Conservation (phyloP, 768 basidiomycete genomes). For the Boletus tomentosulus region DNA sequence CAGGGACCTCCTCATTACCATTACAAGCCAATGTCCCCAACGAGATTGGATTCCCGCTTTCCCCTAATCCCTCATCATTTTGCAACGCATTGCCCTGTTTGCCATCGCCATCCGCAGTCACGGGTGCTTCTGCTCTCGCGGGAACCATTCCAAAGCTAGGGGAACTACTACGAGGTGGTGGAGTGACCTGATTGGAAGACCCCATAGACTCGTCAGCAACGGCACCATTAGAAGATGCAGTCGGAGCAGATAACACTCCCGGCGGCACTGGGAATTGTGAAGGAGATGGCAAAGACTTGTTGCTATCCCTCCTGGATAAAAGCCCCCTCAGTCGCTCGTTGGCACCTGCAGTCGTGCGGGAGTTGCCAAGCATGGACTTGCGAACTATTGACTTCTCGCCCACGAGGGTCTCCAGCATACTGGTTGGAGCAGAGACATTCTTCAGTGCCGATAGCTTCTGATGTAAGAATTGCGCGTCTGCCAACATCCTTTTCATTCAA, state of each 20-base stretch:
- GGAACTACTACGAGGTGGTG: constrained; percentile 22
- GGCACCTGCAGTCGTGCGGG: constrained; percentile 21
- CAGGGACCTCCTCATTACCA: constrained; percentile 4
- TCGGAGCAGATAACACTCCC: constrained; percentile 9
- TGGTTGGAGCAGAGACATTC: constrained; percentile 65
- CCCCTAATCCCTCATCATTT: constrained; percentile 4
- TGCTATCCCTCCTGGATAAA: constrained; percentile 27
- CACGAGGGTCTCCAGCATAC: constrained; percentile 83
- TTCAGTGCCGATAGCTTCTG: constrained; percentile 72
- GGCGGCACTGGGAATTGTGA: constrained; percentile 21
- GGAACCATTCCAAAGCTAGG: constrained; percentile 6
- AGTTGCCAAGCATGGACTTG: constrained; percentile 25
- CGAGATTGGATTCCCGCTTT: constrained; percentile 9
- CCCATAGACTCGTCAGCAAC: constrained; percentile 11
- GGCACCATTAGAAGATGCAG: constrained; percentile 9
- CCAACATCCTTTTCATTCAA: constrained; percentile 55
- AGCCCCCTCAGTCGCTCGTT: constrained; percentile 39
- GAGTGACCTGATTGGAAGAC: constrained; percentile 17
- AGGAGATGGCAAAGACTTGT: constrained; percentile 28
- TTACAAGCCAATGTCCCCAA: constrained; percentile 4
- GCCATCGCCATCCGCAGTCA: constrained; percentile 5
- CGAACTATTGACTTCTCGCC: constrained; percentile 67
- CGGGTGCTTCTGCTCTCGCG: constrained; percentile 3
- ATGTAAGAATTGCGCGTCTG: constrained; percentile 74
- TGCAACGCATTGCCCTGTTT: neutral